phyloP scores from a whole-genome alignment of 2,329 filamentous ascomycete species.

The Aspergillus intermedius region DNA sequence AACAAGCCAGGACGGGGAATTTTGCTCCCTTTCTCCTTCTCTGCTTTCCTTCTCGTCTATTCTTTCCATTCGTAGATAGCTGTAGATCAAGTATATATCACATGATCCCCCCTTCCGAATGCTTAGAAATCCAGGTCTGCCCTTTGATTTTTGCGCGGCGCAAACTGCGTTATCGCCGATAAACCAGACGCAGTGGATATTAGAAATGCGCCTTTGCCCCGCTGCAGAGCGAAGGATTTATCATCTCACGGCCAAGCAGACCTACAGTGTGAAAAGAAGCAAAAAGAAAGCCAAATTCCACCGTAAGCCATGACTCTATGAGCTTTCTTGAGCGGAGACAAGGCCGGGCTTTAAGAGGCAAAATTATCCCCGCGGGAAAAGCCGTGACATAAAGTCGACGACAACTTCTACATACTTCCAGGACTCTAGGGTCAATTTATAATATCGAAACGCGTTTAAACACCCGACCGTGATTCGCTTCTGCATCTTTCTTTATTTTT shows the following conservation, averaged over 20 bases:
- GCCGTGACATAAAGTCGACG: not conserved
- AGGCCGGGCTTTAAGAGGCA: not conserved
- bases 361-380: not conserved
- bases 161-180: conserved; percentile 7
- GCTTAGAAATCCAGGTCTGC: conserved; percentile 15
- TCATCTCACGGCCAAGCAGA: not conserved
- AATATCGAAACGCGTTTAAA: too few species aligned
- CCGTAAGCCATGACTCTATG: not conserved
- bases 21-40: too few species aligned
- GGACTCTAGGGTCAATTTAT: too few species aligned
- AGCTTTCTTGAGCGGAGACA: not conserved
- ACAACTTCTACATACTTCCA: conserved; percentile 3
- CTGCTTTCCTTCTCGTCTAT: too few species aligned
- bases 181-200: not conserved
- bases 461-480: not conserved
- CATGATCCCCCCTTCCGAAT: conserved; percentile 1
- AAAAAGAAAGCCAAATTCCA: not conserved
- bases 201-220: conserved; percentile 8
- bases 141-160: not conserved
- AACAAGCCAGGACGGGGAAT: too few species aligned
- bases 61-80: not conserved
- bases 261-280: not conserved
- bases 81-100: not conserved
- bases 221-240: conserved; percentile 6
- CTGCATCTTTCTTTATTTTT: not conserved